phyloP scores from a whole-genome alignment of 2,329 filamentous ascomycete species.

The Fusarium mangiferae region DNA sequence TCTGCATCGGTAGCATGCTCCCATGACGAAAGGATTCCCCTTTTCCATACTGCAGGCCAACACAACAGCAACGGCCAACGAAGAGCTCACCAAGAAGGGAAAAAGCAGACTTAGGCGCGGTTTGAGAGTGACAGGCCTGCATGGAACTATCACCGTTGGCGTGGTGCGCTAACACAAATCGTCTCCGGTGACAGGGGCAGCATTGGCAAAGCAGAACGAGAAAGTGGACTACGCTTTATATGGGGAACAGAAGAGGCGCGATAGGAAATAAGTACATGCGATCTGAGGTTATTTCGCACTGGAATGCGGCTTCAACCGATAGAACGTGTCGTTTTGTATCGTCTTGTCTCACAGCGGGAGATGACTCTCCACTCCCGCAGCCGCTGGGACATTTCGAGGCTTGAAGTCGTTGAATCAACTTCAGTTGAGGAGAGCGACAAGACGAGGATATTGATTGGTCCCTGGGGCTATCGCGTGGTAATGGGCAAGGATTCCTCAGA shows the following conservation, averaged over 20 bases:
- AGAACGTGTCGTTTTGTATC: background rate
- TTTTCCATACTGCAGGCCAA: background rate
- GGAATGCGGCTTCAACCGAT: slow-evolving; percentile 12
- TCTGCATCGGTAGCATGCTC: background rate
- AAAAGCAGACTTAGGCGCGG: background rate
- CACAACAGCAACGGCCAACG: background rate
- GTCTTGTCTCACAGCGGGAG: slow-evolving; percentile 26
- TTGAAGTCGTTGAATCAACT: slow-evolving; percentile 12
- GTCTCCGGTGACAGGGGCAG: slow-evolving; percentile 16
- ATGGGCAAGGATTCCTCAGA: slow-evolving; percentile 14
- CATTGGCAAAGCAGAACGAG: background rate
- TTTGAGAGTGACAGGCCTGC: slow-evolving; percentile 22
- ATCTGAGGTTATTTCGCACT: slow-evolving; percentile 6
- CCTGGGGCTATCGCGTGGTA: background rate
- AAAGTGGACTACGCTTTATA: slow-evolving; percentile 3
- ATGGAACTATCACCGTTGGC: slow-evolving; percentile 29
- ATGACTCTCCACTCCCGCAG: background rate
- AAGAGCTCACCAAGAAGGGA: background rate
- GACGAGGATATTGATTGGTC: background rate
- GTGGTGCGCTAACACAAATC: slow-evolving; percentile 21
- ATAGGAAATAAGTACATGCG: background rate
- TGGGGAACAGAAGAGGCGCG: background rate
- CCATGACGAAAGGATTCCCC: background rate
- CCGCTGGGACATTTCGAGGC: background rate
- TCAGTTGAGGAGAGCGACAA: slow-evolving; percentile 18